Percentiles rank a stretch among this genome's conserved stretches.
phyloP scores from a whole-genome alignment of 1,284 basidiomycete species.

The Papiliotrema nemorosa region DNA sequence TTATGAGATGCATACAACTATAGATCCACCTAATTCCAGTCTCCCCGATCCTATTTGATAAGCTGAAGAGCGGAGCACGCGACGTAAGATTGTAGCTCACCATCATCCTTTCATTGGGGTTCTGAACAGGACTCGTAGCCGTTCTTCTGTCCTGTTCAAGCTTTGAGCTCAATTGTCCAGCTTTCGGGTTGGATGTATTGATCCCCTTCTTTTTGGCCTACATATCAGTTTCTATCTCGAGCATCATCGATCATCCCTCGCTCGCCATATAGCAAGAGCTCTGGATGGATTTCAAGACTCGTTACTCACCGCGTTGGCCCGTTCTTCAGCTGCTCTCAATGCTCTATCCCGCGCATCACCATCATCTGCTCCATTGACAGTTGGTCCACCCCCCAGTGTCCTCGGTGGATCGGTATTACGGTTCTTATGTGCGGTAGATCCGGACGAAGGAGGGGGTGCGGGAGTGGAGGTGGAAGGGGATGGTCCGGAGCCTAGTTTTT shows the following conservation, averaged over 20 bases:
- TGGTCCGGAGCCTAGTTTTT: conserved; percentile 38
- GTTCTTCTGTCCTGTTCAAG: conserved; percentile 35
- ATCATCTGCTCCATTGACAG: conserved; percentile 2
- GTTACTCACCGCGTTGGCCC: conserved; percentile 42
- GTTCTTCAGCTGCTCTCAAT: conserved; percentile 42
- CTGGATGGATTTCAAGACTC: neutral
- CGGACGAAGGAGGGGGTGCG: conserved; percentile 1
- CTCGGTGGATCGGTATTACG: conserved; percentile 14
- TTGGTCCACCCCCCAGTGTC: conserved; percentile 12
- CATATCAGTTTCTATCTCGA: neutral
- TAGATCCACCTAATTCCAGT: conserved; percentile 22
- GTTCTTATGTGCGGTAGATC: neutral
- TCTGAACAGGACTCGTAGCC: conserved; percentile 8
- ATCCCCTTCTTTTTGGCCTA: conserved; percentile 45
- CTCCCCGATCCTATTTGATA: conserved; percentile 21
- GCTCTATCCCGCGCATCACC: conserved; percentile 40
- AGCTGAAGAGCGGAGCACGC: neutral
- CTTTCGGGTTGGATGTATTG: conserved; percentile 37
- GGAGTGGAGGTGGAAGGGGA: conserved; percentile 4
- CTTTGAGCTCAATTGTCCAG: conserved; percentile 43
- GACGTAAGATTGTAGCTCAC: conserved; percentile 22
- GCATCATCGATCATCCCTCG: neutral
- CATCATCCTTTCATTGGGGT: conserved; percentile 41
- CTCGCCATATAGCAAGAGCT: no score
- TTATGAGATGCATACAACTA: neutral